A percentile compares a stretch with the other conserved stretches of the same genome.
Evolutionary conservation across 1,139 yeast genomes (phyloP).

Genomic region (Geotrichum europaeum): DNA sequence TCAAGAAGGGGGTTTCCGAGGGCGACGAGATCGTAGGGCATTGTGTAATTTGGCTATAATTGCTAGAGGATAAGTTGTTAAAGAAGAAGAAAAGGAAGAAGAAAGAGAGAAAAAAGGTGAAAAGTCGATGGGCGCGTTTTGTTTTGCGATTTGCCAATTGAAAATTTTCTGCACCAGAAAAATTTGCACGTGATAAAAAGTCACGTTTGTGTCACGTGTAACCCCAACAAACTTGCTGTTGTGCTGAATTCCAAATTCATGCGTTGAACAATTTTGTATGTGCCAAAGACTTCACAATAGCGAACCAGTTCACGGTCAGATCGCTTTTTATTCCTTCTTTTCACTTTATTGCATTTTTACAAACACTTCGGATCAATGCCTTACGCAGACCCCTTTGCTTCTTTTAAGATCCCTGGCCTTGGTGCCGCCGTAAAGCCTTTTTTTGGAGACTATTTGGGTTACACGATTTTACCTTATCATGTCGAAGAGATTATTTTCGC

Average conservation of each 20-base stretch:
- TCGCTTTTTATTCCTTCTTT: neutral
- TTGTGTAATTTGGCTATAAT: slow-evolving; percentile 21
- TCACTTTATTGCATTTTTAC: neutral
- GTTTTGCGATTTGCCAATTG: neutral
- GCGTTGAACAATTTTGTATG: neutral
- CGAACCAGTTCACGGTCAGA: neutral
- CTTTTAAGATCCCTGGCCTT: slow-evolving; percentile 15
- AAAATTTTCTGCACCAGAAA: neutral
- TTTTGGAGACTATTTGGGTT: slow-evolving; percentile 23
- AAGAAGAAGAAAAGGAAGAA: neutral
- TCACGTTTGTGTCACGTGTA: neutral
- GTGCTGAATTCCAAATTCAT: neutral
- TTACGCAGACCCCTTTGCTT: slow-evolving; percentile 15
- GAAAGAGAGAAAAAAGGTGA: neutral
- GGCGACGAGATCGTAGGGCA: slow-evolving; percentile 56
- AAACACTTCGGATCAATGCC: slow-evolving; percentile 7
- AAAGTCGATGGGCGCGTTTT: neutral
- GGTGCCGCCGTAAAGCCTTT: slow-evolving; percentile 14
- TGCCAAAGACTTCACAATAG: neutral
- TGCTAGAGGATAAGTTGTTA: neutral
- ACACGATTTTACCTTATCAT: slow-evolving; percentile 38
- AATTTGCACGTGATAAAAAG: neutral
- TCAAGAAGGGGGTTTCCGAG: slow-evolving; percentile 81
- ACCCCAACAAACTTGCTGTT: neutral
- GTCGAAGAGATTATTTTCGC: slow-evolving; percentile 48